Percentiles rank a stretch among this genome's conserved stretches.
phyloP scores from a whole-genome alignment of 73 alveolate species.

The Uronychia setigera region DNA sequence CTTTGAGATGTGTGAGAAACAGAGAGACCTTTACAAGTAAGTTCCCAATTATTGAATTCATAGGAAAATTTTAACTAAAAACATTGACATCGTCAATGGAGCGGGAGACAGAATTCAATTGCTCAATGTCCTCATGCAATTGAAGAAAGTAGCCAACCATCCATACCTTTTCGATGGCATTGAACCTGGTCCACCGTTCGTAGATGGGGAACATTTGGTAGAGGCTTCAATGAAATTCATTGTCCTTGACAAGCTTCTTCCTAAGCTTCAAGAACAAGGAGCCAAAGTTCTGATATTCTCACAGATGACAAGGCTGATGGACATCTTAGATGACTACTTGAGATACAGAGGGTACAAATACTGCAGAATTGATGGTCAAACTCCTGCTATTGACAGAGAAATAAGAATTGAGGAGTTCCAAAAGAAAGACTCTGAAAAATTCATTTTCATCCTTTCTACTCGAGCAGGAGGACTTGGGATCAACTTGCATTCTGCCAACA shows the following conservation, averaged over 20 bases:
- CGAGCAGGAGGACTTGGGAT: conserved; percentile 99
- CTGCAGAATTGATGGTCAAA: conserved; percentile 92
- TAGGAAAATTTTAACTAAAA: conserved; percentile 58
- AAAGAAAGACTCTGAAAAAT: conserved; percentile 78
- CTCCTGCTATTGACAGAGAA: conserved; percentile 89
- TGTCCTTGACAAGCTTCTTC: conserved; percentile 92
- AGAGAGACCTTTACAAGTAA: conserved; percentile 92
- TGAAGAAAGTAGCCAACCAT: conserved; percentile 97
- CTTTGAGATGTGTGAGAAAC: conserved; percentile 88
- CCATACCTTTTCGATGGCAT: conserved; percentile 96
- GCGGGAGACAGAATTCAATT: conserved; percentile 61
- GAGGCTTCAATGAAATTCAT: conserved; percentile 93
- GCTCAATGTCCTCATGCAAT: conserved; percentile 92
- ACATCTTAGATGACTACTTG: conserved; percentile 93
- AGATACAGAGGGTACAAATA: conserved; percentile 74
- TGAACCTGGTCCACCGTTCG: conserved; percentile 94
- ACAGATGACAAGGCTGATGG: conserved; percentile 97
- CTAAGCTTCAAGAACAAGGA: conserved; percentile 83
- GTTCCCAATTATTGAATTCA: conserved; percentile 49
- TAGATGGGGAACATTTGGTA: conserved; percentile 93
- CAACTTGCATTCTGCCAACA: conserved; percentile 95
- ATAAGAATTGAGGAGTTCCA: conserved; percentile 91
- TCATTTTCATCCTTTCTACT: conserved; percentile 91
- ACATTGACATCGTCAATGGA: conserved; percentile 84
- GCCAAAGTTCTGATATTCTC: conserved; percentile 95